Base-by-base conservation (phyloP, 306 rosid genomes). In the Begonia peltatifolia region DNA sequence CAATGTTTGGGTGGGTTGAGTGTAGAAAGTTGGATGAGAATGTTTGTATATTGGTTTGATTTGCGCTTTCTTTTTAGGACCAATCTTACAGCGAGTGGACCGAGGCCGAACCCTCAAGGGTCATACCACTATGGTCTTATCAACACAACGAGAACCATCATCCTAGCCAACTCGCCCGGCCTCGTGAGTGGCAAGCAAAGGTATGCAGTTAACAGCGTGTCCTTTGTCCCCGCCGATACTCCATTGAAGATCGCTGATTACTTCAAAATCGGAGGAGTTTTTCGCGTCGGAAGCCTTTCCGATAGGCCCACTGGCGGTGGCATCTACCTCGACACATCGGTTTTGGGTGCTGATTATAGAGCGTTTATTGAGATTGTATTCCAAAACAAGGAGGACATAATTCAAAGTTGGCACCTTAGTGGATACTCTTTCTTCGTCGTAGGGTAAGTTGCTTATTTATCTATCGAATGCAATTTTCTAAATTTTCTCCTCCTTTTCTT, bases 1-100 rank as follows among this genome's bases (percentile, higher is more conserved):
- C 23, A 20, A 20, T 20, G 4, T 20, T 20, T 20, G 2, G 2
- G 23, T 20, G 23, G 23, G 23, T 20, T 20, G 23, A 20, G 23
- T 20, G 18, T 17, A 17, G 18, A 17, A 17, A 17, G 18, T 17
- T 17, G 18, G 18, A 17, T 3, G 23, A 20, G 23, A 20, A 20
- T 20, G 23, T 20, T 20, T 20, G 23, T 20, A 20, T 3, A 3
- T 20, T 20, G 23, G 23, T 20, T 20, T 20, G 23, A 20, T 20
- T 20, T 20, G 23, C 23, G 4, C 23, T 20, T 2, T 20, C 23
- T 20, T 78, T 71, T 42, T 92, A 84, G 99, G 85, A 76, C 94
- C 8, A 90, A 90, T 74, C 94, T 90, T 49, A 85, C 99, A 13
- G 99, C 99, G 41, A 90, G 99, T 63, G 99, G 99, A 66, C 99